Evolutionary conservation across 352 stramenopile genomes (phyloP).

Genomic region (Phytophthora sojae): DNA sequence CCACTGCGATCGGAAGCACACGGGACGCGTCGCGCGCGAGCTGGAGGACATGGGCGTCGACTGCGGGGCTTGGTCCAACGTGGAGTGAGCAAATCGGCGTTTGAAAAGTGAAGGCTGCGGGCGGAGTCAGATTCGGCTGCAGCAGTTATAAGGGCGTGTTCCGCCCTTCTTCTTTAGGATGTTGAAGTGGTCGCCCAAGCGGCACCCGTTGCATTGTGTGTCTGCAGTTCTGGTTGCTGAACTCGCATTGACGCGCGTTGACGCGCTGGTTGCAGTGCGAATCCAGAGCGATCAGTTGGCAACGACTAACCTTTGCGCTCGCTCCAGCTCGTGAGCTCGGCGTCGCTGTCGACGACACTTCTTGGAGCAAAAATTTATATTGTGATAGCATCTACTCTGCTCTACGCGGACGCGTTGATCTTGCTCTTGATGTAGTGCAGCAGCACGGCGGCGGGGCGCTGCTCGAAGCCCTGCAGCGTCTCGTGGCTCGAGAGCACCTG

Average conservation of each 20-base stretch:
- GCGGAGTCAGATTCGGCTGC: conserved; percentile 13
- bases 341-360: neutral
- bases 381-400: conserved; percentile 13
- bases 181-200: conserved; percentile 16
- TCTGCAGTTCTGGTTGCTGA: neutral
- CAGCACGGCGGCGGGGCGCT: conserved; percentile 63
- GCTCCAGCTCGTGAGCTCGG: too few species aligned
- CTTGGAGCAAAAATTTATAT: conserved; percentile 20
- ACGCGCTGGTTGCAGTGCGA: neutral
- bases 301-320: conserved; percentile 2
- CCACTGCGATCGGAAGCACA: conserved; percentile 29
- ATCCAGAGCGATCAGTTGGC: conserved; percentile 3
- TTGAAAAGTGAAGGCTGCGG: conserved; percentile 22
- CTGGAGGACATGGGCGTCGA: conserved; percentile 17
- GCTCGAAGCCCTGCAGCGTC: conserved; percentile 71
- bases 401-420: conserved; percentile 33
- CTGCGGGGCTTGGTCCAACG: neutral
- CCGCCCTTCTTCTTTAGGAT: conserved; percentile 4
- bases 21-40: conserved; percentile 14
- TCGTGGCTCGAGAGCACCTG: conserved; percentile 69
- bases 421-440: conserved; percentile 82
- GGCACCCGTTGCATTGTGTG: neutral
- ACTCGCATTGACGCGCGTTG: too few species aligned
- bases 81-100: neutral
- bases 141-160: conserved; percentile 23